Evolutionary conservation across 495 filamentous ascomycete species (phyloP).

Genomic region (Penicillium silybi): DNA sequence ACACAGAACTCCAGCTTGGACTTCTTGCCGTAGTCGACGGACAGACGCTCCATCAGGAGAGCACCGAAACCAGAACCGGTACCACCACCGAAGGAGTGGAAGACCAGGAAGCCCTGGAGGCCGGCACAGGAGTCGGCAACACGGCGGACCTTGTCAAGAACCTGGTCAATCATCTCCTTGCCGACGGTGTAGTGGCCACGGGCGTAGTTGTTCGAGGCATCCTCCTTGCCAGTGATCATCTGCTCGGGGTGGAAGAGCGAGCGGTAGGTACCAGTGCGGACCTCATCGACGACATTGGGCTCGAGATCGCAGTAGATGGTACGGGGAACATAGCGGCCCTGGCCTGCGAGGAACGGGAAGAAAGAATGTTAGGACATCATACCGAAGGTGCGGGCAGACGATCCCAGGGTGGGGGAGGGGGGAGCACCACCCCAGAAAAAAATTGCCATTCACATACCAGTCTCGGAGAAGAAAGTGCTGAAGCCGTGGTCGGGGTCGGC

Average conservation of each 20-base stretch:
- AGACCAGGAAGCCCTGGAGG: constrained; percentile 97
- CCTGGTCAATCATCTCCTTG: constrained; percentile 97
- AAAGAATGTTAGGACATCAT: constrained; percentile 14
- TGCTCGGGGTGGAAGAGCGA: constrained; percentile 96
- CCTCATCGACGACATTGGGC: constrained; percentile 99
- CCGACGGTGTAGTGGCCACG: constrained; percentile 98
- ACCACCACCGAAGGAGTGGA: constrained; percentile 99
- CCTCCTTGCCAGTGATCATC: constrained; percentile 99
- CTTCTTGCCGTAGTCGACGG: constrained; percentile 99
- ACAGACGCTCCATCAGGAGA: constrained; percentile 94
- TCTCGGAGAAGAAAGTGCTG: constrained; percentile 99
- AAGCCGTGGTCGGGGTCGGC: constrained; percentile 93
- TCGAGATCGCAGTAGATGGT: constrained; percentile 99
- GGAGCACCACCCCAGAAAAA: not conserved
- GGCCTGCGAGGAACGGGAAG: constrained; percentile 53
- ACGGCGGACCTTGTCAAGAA: constrained; percentile 91
- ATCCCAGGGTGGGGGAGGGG: not conserved
- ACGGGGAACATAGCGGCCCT: constrained; percentile 97
- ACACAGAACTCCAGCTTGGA: constrained; percentile 99
- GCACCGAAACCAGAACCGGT: constrained; percentile 98
- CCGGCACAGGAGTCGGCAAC: constrained; percentile 96
- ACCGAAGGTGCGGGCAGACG: not conserved
- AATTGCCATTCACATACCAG: constrained; percentile 57
- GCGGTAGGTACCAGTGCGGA: constrained; percentile 94
- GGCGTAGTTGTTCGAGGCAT: constrained; percentile 99